A percentile compares a stretch with the other conserved stretches of the same genome.
These are phyloP conservation scores for Sporisorium exsertum DNA, from an alignment of 1,284 basidiomycete species.

Conservation along the genomic window DNA sequence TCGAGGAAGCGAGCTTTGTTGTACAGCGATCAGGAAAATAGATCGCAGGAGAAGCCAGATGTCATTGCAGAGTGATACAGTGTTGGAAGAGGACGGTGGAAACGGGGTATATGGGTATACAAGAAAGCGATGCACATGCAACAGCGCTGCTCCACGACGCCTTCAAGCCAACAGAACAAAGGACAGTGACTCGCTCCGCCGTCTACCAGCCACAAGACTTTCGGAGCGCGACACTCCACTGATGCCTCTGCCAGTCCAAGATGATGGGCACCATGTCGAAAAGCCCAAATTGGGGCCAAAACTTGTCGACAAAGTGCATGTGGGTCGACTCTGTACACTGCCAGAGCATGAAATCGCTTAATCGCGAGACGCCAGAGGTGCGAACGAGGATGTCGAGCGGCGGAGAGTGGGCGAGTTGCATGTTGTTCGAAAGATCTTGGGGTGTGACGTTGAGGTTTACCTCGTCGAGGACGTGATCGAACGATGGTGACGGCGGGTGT, in stretches of 20 bases:
- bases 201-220: constrained; percentile 32
- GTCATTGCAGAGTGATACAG: no score
- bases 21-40: no score
- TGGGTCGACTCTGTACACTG: constrained; percentile 85
- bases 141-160: neutral
- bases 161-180: neutral
- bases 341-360: constrained; percentile 95
- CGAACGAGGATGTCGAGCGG: constrained; percentile 91
- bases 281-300: constrained; percentile 95
- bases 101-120: neutral
- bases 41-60: no score
- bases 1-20: no score
- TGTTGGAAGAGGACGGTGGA: no score
- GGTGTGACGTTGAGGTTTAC: constrained; percentile 18
- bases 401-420: constrained; percentile 75
- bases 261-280: constrained; percentile 86
- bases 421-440: constrained; percentile 28
- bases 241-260: constrained; percentile 80
- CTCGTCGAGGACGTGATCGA: constrained; percentile 11
- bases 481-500: neutral
- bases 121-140: neutral
- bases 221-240: constrained; percentile 25
- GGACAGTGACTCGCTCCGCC: neutral
- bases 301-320: constrained; percentile 88
- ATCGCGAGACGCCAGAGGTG: constrained; percentile 88